Evolutionary conservation across 169 alveolate genomes (phyloP).

Genomic region (Perkinsus marinus): DNA sequence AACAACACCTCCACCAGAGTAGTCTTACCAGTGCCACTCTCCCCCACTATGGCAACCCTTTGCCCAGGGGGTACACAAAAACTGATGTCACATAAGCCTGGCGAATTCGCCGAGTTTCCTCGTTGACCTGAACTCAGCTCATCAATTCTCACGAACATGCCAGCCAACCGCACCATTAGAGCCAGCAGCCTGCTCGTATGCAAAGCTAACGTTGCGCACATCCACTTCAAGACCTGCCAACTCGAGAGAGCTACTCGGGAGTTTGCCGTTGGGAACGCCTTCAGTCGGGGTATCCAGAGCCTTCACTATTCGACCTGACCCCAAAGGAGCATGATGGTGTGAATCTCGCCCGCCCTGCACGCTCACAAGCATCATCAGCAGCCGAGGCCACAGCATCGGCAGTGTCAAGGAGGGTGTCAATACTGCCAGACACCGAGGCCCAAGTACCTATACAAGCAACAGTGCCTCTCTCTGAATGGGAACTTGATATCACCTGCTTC

Average conservation of each 20-base stretch:
- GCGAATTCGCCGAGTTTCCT: not conserved
- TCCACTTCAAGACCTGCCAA: not conserved
- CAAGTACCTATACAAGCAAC: not conserved
- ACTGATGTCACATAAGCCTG: not conserved
- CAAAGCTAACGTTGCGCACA: not conserved
- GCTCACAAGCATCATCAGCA: not conserved
- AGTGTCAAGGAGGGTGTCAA: not conserved
- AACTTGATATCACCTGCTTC: not conserved
- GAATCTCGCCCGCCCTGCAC: no score
- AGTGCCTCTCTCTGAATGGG: not conserved
- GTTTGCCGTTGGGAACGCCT: not conserved
- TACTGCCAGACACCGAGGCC: not conserved
- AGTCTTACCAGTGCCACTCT: not conserved
- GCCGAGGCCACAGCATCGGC: not conserved
- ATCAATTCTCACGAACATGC: not conserved
- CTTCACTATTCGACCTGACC: not conserved
- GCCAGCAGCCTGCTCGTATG: not conserved
- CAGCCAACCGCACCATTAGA: not conserved
- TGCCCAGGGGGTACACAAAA: not conserved
- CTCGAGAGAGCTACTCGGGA: not conserved
- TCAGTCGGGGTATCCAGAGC: not conserved
- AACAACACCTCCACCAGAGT: not conserved
- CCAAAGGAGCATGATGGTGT: not conserved
- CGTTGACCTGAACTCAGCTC: not conserved
- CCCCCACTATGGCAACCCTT: not conserved